A percentile compares a stretch with the other conserved stretches of the same genome.
phyloP scores from a whole-genome alignment of 257 asterid species.

The Solanum chiquidenum region DNA sequence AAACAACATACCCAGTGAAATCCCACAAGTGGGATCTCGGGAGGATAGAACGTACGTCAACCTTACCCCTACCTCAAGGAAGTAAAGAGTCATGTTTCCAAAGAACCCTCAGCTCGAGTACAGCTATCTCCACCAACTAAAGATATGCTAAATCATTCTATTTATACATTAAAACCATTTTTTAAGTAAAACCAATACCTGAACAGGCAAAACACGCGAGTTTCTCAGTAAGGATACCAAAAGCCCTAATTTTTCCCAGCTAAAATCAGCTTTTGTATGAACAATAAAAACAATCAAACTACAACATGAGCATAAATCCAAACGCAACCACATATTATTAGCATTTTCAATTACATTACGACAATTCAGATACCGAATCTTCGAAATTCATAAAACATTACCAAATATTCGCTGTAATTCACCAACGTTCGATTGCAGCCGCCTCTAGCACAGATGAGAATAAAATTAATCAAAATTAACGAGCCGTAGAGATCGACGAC shows the following conservation, averaged over 20 bases:
- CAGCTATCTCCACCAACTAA: neutral
- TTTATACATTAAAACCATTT: neutral
- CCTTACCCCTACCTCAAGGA: neutral
- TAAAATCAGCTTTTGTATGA: neutral
- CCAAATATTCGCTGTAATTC: neutral
- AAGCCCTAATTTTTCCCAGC: neutral
- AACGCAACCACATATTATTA: neutral
- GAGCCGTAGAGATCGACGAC: neutral
- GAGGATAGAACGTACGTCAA: neutral
- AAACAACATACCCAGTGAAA: neutral
- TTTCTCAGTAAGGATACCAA: neutral
- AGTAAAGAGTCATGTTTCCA: neutral
- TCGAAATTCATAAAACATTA: neutral
- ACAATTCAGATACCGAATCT: neutral
- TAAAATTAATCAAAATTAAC: neutral
- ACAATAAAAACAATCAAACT: neutral
- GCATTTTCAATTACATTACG: neutral
- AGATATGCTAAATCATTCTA: neutral
- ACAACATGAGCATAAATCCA: neutral
- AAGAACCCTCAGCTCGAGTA: neutral
- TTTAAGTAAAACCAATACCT: neutral
- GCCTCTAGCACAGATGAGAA: neutral
- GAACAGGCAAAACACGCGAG: neutral
- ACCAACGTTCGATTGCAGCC: neutral
- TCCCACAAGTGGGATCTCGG: neutral